These are phyloP conservation scores for Penicillium verrucosum DNA, from an alignment of 2,329 filamentous ascomycete genomes.

Conservation along the genomic window DNA sequence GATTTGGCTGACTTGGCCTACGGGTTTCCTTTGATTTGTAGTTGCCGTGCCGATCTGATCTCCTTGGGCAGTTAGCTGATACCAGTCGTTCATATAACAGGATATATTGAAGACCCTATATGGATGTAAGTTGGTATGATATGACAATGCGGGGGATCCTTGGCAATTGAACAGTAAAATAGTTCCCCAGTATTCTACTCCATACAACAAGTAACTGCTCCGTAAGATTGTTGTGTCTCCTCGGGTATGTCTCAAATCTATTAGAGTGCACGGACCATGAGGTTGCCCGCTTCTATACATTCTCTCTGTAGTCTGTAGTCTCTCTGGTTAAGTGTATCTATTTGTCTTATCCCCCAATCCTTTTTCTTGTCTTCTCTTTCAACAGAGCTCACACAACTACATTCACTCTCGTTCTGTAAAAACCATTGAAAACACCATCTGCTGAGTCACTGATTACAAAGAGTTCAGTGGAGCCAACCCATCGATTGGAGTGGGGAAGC, in stretches of 20 bases:
- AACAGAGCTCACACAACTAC: neutral
- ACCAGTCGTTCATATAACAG: neutral
- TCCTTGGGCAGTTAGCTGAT: neutral
- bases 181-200: neutral
- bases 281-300: too few species aligned
- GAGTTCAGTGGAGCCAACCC: slow-evolving; percentile 13
- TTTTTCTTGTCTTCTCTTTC: neutral
- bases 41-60: neutral
- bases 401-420: neutral
- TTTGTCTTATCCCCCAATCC: neutral
- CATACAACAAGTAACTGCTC: too few species aligned
- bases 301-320: neutral
- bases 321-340: too few species aligned
- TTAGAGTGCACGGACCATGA: neutral
- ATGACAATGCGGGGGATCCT: neutral
- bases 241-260: neutral
- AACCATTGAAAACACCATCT: neutral
- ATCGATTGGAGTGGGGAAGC: slow-evolving; percentile 15
- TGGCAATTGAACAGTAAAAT: neutral
- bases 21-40: slow-evolving; percentile 4
- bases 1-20: slow-evolving; percentile 3
- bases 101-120: neutral
- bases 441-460: slow-evolving; percentile 26
- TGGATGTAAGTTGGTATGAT: neutral
- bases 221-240: neutral